Percentiles rank a stretch among this genome's conserved stretches.
Evolutionary conservation across 208 protist genomes (phyloP).

Genomic region (Wallacemonas sp.): DNA sequence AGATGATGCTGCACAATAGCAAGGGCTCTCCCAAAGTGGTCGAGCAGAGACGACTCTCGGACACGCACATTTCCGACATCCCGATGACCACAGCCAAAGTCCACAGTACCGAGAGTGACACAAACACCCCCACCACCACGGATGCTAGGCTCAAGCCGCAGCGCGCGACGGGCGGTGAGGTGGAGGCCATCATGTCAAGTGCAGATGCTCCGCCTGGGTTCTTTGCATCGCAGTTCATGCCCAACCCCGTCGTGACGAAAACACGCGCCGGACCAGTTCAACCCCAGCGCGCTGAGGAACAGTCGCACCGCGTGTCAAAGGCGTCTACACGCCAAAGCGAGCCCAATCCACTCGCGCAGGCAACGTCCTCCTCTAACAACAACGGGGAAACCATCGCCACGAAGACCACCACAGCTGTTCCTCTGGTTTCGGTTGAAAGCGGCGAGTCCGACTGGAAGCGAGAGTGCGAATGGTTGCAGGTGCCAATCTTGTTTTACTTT

Average conservation of each 20-base stretch:
- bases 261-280: neutral
- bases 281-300: neutral
- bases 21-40: neutral
- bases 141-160: neutral
- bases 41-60: neutral
- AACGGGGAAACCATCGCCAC: neutral
- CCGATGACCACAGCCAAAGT: neutral
- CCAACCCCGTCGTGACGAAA: too few relatives aligned
- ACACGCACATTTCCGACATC: neutral
- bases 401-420: neutral
- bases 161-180: neutral
- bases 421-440: neutral
- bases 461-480: conserved; percentile 53
- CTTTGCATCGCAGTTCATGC: neutral
- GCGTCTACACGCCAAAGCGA: neutral
- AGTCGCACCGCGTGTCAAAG: neutral
- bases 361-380: neutral
- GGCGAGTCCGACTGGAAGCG: neutral
- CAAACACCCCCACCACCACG: neutral
- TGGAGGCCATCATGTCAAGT: neutral
- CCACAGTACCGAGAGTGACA: neutral
- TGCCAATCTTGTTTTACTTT: conserved; percentile 69
- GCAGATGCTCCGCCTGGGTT: neutral
- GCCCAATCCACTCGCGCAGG: neutral
- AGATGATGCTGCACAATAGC: neutral